phyloP scores from a whole-genome alignment of 352 stramenopile species.

The Elongisporangium prolatum region DNA sequence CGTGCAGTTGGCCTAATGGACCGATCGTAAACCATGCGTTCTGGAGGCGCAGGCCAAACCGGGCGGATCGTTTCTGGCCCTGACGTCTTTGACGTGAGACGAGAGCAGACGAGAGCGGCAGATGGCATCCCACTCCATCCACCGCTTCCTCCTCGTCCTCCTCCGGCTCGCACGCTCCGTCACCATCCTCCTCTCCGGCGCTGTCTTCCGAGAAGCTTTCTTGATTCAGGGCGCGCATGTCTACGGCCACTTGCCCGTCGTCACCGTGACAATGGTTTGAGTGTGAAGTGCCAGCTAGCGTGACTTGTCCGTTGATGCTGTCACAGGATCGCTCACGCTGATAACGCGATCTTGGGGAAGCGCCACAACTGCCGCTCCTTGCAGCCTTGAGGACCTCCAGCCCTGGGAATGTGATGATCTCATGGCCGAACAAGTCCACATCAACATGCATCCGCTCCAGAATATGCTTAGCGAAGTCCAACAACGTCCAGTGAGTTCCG shows the following conservation, averaged over 20 bases:
- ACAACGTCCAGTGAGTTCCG: constrained; percentile 4
- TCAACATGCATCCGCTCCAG: constrained; percentile 41
- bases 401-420: constrained; percentile 47
- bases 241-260: constrained; percentile 1
- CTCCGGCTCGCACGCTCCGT: neutral
- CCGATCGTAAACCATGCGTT: neutral
- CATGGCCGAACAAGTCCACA: constrained; percentile 45
- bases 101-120: neutral
- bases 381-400: constrained; percentile 20
- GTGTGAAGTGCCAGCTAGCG: neutral
- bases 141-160: neutral
- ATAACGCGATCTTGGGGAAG: neutral
- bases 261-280: neutral
- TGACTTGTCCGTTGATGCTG: neutral
- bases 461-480: constrained; percentile 30
- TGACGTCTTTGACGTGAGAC: neutral
- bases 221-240: constrained; percentile 6
- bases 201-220: constrained; percentile 11
- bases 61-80: neutral
- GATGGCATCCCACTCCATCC: neutral
- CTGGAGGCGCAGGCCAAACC: neutral
- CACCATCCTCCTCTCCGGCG: constrained; percentile 2
- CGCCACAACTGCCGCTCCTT: neutral
- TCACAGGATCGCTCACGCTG: neutral
- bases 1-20: neutral